A percentile compares a stretch with the other conserved stretches of the same genome.
Evolutionary conservation across 2,329 filamentous ascomycete genomes (phyloP).

Genomic region (Monilinia fructigena): DNA sequence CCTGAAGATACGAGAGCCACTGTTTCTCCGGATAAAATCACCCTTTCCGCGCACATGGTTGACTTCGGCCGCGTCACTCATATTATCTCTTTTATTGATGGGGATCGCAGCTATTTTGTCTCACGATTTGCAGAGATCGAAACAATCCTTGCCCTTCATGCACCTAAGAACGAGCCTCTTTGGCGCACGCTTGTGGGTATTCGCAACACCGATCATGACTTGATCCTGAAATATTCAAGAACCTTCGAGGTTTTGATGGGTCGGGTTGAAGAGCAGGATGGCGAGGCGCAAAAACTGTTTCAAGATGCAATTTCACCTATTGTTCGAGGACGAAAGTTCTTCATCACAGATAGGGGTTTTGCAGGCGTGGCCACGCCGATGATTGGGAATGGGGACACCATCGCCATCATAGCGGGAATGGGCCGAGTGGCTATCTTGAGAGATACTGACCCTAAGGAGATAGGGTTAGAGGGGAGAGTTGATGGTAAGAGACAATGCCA

Average conservation of each 20-base stretch:
- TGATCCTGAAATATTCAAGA: background rate
- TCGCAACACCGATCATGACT: conserved; percentile 3
- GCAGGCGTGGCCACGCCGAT: conserved; percentile 8
- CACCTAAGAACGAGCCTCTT: background rate
- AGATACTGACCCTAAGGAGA: background rate
- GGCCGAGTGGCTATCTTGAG: background rate
- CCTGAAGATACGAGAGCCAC: background rate
- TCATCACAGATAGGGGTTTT: conserved; percentile 9
- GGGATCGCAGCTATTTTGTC: conserved; percentile 1
- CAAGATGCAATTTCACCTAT: conserved; percentile 13
- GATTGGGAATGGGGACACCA: conserved; percentile 7
- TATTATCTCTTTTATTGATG: conserved; percentile 9
- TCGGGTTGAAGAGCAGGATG: background rate
- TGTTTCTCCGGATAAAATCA: background rate
- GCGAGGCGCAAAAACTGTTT: conserved; percentile 2
- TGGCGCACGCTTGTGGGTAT: conserved; percentile 14
- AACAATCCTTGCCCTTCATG: background rate
- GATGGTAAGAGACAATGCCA: background rate
- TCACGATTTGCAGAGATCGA: conserved; percentile 9
- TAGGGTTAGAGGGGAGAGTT: background rate
- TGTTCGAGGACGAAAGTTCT: background rate
- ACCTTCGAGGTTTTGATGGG: conserved; percentile 14
- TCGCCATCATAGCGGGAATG: conserved; percentile 1
- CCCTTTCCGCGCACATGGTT: background rate
- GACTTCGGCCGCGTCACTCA: conserved; percentile 6